These are phyloP conservation scores for Astrothelium macrocarpum DNA, from an alignment of 495 filamentous ascomycete species.

Conservation along the genomic window DNA sequence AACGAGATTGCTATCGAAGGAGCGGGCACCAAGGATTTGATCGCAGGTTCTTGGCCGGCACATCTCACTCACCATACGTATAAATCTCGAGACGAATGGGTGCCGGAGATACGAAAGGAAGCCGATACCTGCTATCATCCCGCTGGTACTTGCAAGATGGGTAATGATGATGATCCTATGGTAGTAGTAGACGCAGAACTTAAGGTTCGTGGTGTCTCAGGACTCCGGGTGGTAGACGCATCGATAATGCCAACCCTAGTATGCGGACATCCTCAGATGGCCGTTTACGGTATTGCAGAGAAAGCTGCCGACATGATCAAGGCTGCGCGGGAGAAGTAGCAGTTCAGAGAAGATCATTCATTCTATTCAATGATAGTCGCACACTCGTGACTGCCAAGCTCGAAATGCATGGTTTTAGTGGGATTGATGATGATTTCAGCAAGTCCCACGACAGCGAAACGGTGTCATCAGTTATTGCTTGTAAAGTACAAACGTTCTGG, in stretches of 20 bases:
- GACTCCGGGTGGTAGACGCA: constrained; percentile 48
- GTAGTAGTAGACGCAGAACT: constrained; percentile 48
- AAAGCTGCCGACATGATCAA: constrained; percentile 45
- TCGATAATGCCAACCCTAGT: constrained; percentile 46
- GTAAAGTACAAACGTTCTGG: no score
- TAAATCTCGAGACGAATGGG: constrained; percentile 42
- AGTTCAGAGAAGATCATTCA: no score
- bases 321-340: no score
- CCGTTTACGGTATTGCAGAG: constrained; percentile 51
- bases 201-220: constrained; percentile 44
- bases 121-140: constrained; percentile 48
- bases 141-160: constrained; percentile 47
- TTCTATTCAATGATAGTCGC: no score
- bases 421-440: no score
- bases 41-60: constrained; percentile 45
- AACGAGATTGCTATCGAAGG: constrained; percentile 48
- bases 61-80: constrained; percentile 37
- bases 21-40: constrained; percentile 44
- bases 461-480: no score
- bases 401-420: no score
- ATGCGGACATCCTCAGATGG: constrained; percentile 49
- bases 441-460: no score
- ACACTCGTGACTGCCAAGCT: no score
- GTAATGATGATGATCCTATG: constrained; percentile 35
- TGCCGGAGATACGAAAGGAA: constrained; percentile 39